phyloP scores from a whole-genome alignment of 805 yeast species.

The Cyberlindnera petersonii region DNA sequence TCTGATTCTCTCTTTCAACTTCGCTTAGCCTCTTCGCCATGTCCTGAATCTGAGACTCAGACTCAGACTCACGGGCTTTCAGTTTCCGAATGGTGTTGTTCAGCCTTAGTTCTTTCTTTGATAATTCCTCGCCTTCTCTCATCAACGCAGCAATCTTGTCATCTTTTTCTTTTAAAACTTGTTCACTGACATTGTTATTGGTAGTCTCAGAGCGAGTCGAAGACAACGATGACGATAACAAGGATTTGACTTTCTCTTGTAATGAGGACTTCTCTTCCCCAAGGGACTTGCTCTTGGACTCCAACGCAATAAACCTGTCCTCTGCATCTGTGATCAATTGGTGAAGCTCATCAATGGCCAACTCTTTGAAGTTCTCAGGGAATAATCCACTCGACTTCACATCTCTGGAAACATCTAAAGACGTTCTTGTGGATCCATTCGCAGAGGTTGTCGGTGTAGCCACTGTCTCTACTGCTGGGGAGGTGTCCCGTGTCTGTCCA shows the following conservation, averaged over 20 bases:
- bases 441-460: conserved; percentile 5
- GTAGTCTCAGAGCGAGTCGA: neutral
- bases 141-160: conserved; percentile 59
- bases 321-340: conserved; percentile 17
- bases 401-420: conserved; percentile 9
- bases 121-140: conserved; percentile 71
- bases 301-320: conserved; percentile 10
- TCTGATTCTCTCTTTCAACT: conserved; percentile 25
- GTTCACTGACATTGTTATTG: conserved; percentile 18
- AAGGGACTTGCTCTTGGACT: conserved; percentile 18
- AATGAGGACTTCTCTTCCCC: conserved; percentile 22
- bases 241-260: conserved; percentile 21
- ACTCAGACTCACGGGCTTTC: conserved; percentile 41
- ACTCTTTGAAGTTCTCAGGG: conserved; percentile 12
- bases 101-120: conserved; percentile 65
- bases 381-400: conserved; percentile 8
- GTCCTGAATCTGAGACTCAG: conserved; percentile 32
- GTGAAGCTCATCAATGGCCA: conserved; percentile 17
- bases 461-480: neutral
- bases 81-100: conserved; percentile 64
- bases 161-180: conserved; percentile 42
- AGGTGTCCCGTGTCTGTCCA: conserved; percentile 2
- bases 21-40: conserved; percentile 14
- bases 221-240: neutral
- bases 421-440: neutral